phyloP scores from a whole-genome alignment of 2,329 filamentous ascomycete genomes.

The Diaporthe eres region DNA sequence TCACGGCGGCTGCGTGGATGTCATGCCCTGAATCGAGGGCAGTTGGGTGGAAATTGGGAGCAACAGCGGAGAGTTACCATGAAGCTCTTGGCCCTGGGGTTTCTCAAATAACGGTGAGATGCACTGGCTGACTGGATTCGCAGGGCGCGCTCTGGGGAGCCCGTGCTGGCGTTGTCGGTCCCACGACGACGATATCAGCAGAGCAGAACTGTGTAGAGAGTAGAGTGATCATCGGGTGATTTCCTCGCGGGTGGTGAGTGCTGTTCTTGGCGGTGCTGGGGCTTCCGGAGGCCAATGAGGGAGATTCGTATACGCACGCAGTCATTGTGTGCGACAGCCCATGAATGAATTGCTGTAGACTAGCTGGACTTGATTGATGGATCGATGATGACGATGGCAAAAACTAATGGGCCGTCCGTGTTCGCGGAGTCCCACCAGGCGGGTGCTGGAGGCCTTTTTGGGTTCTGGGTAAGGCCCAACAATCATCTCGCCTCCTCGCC shows the following conservation, averaged over 20 bases:
- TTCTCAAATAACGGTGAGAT: constrained; percentile 25
- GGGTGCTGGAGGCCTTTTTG: constrained; percentile 15
- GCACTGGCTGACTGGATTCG: constrained; percentile 13
- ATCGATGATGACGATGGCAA: constrained; percentile 20
- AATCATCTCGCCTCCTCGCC: constrained; percentile 24
- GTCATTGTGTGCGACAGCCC: background rate
- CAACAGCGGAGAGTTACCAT: constrained; percentile 20
- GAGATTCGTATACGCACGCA: background rate
- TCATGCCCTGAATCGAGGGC: constrained; percentile 27
- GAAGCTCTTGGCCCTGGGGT: constrained; percentile 26
- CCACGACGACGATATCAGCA: constrained; percentile 11
- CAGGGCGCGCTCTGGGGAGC: background rate
- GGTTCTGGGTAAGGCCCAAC: background rate
- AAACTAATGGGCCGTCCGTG: constrained; percentile 17
- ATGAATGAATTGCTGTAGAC: background rate
- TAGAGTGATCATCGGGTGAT: constrained; percentile 33
- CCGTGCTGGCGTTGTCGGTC: background rate
- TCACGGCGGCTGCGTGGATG: constrained; percentile 32
- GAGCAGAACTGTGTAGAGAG: background rate
- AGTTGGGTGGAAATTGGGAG: constrained; percentile 25
- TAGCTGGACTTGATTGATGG: background rate
- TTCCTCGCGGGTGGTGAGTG: constrained; percentile 12
- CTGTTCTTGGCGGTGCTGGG: constrained; percentile 18
- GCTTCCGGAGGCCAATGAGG: constrained; percentile 15
- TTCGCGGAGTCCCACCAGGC: constrained; percentile 8